A percentile compares a stretch with the other conserved stretches of the same genome.
phyloP scores from a whole-genome alignment of 257 asterid species.

The Solanum chmielewskii region DNA sequence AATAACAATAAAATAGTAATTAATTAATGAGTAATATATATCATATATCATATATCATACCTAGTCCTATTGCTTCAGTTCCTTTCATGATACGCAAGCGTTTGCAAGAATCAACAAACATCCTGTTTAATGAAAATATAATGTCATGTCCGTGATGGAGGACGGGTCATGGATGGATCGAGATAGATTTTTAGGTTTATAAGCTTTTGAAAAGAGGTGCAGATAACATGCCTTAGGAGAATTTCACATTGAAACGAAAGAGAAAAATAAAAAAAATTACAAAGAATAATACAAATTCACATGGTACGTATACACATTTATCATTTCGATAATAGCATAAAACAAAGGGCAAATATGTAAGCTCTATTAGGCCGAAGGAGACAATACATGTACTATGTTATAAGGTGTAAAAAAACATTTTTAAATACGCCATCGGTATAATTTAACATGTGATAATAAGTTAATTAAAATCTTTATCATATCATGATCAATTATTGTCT shows the following conservation, averaged over 20 bases:
- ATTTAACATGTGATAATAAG: no score
- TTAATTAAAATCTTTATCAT: not conserved
- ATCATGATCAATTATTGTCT: not conserved
- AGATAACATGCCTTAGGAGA: not conserved
- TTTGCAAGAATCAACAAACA: conserved; percentile 36
- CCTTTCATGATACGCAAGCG: conserved; percentile 35
- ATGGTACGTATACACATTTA: not conserved
- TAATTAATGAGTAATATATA: not conserved
- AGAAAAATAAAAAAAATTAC: not conserved
- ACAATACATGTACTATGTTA: not conserved
- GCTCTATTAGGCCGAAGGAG: not conserved
- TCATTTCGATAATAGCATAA: not conserved
- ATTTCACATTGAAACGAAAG: not conserved
- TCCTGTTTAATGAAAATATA: conserved; percentile 2
- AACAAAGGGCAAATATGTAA: not conserved
- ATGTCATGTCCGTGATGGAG: not conserved
- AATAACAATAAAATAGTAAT: not conserved
- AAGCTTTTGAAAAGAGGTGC: not conserved
- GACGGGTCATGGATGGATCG: not conserved
- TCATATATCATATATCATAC: not conserved
- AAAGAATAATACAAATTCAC: not conserved
- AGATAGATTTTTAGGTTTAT: not conserved
- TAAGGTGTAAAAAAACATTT: not conserved
- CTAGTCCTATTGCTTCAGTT: conserved; percentile 26
- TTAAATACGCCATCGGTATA: no score